Evolutionary conservation across 2,329 filamentous ascomycete species (phyloP).

Genomic region (Dissoconium aciculare): DNA sequence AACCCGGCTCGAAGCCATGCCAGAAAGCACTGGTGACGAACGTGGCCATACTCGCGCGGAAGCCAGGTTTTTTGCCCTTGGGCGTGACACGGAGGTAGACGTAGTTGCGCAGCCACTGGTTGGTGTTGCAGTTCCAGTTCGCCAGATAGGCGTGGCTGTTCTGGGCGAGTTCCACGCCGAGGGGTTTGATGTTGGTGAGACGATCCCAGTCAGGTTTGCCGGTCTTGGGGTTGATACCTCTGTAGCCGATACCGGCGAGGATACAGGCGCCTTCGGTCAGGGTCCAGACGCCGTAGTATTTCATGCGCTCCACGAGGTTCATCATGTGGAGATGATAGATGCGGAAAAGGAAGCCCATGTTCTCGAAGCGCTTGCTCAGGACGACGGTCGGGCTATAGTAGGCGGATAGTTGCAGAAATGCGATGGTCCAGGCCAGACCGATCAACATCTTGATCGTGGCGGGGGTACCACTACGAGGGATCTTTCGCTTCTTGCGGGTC

Average conservation of each 20-base stretch:
- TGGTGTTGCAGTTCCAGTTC: conserved; percentile 98
- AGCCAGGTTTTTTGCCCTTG: conserved; percentile 88
- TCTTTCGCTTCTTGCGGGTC: conserved; percentile 78
- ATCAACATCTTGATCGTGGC: conserved; percentile 59
- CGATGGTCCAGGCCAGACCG: conserved; percentile 64
- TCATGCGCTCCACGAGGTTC: conserved; percentile 64
- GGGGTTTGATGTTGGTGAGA: conserved; percentile 75
- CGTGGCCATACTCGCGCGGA: conserved; percentile 83
- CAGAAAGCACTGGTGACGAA: conserved; percentile 91
- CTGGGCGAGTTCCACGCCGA: conserved; percentile 75
- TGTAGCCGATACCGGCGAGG: conserved; percentile 82
- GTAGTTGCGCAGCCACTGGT: conserved; percentile 91
- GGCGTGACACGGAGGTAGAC: conserved; percentile 91
- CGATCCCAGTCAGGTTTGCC: conserved; percentile 83
- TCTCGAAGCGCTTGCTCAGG: conserved; percentile 50
- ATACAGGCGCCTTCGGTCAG: conserved; percentile 91
- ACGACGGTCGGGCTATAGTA: conserved; percentile 52
- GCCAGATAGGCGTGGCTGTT: conserved; percentile 86
- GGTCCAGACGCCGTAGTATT: conserved; percentile 95
- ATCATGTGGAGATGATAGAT: conserved; percentile 74
- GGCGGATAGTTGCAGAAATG: conserved; percentile 57
- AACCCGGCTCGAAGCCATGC: conserved; percentile 96
- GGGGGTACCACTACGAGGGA: conserved; percentile 77
- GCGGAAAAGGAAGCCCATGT: conserved; percentile 54
- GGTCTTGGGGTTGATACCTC: conserved; percentile 72